Evolutionary conservation across 148 eudicot genomes (phyloP).

Genomic region (Chenopodium album): DNA sequence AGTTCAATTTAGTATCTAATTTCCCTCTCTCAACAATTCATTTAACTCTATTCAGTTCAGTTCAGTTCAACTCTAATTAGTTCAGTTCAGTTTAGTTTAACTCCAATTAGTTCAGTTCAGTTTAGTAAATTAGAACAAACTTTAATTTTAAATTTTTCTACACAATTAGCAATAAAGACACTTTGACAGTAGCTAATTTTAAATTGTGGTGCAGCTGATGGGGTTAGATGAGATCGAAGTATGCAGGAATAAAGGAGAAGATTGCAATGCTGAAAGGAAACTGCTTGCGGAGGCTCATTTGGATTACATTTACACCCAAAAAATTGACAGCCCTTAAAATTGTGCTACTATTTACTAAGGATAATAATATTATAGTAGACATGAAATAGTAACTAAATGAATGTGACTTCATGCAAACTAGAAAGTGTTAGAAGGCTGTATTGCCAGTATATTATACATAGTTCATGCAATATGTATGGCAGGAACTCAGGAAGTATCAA

Average conservation of each 20-base stretch:
- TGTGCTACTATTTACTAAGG: too few species aligned
- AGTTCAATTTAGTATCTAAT: too few species aligned
- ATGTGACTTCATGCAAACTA: not conserved
- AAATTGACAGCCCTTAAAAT: conserved; percentile 14
- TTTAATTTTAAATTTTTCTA: too few species aligned
- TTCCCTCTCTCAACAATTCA: too few species aligned
- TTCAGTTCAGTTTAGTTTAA: too few species aligned
- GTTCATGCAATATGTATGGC: not conserved
- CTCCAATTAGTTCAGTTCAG: too few species aligned
- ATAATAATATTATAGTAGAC: not conserved
- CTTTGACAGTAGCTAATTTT: not conserved
- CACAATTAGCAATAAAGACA: too few species aligned
- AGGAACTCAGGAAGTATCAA: not conserved
- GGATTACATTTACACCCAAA: conserved; percentile 75
- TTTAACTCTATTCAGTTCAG: too few species aligned
- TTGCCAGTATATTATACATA: not conserved
- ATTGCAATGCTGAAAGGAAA: conserved; percentile 47
- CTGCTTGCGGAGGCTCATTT: conserved; percentile 53
- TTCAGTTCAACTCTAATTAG: too few species aligned
- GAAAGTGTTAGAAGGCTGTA: not conserved
- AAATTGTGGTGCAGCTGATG: conserved; percentile 31
- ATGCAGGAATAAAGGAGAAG: conserved; percentile 45
- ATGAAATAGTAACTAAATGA: not conserved
- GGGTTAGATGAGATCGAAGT: conserved; percentile 40
- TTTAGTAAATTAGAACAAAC: too few species aligned